phyloP scores from a whole-genome alignment of 2,329 filamentous ascomycete species.

The Purpureocillium lavendulum region DNA sequence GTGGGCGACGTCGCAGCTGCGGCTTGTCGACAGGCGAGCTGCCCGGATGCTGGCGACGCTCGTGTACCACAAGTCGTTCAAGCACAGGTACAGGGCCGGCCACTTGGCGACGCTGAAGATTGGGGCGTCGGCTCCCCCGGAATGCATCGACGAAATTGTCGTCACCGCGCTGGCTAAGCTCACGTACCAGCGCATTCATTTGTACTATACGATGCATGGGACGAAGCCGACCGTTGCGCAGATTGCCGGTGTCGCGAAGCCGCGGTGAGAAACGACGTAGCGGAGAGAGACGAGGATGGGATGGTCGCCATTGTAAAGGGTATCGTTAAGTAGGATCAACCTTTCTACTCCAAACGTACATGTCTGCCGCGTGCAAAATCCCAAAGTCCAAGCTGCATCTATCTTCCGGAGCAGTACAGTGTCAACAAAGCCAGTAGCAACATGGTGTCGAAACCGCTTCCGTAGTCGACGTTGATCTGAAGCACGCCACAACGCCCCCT shows the following conservation, averaged over 20 bases:
- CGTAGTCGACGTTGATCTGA: conserved; percentile 8
- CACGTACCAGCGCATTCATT: too few relatives aligned
- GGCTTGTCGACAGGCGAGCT: background rate
- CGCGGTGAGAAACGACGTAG: too few relatives aligned
- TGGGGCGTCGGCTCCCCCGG: background rate
- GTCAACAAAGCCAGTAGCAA: background rate
- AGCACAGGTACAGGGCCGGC: background rate
- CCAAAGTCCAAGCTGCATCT: too few relatives aligned
- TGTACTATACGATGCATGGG: too few relatives aligned
- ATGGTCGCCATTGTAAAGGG: too few relatives aligned
- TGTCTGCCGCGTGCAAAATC: too few relatives aligned
- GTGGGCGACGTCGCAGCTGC: background rate
- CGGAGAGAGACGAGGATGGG: too few relatives aligned
- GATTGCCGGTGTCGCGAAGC: too few relatives aligned
- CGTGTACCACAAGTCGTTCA: background rate
- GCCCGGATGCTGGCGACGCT: background rate
- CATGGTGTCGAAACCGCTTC: conserved; percentile 5
- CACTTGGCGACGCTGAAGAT: background rate
- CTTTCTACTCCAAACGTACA: too few relatives aligned
- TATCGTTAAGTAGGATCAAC: too few relatives aligned
- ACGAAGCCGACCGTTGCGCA: too few relatives aligned
- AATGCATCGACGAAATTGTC: background rate
- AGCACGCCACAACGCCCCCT: conserved; percentile 4
- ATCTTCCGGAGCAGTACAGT: too few relatives aligned
- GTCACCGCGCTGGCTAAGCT: background rate